Conservation (phyloP, 257 asterid genomes). For the Ilex asprella region DNA sequence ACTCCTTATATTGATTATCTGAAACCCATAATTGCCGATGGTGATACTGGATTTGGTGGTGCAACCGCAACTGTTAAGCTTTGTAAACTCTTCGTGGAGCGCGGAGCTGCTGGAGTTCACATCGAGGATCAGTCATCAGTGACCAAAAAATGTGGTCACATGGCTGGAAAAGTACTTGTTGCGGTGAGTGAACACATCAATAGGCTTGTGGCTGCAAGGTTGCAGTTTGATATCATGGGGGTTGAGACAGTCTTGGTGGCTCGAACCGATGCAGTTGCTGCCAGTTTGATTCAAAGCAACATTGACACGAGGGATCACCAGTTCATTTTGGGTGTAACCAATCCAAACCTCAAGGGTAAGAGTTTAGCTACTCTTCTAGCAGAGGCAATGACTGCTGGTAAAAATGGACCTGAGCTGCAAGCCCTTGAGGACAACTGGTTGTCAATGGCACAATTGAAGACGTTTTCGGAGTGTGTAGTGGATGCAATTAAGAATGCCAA, state of each 20-base stretch:
- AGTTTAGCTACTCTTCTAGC: conserved; percentile 54
- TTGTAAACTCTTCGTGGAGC: conserved; percentile 89
- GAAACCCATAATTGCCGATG: conserved; percentile 92
- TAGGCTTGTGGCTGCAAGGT: conserved; percentile 85
- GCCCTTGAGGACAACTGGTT: conserved; percentile 82
- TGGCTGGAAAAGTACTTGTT: conserved; percentile 97
- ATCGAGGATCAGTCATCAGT: conserved; percentile 95
- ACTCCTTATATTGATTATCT: conserved; percentile 74
- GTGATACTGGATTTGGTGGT: conserved; percentile 97
- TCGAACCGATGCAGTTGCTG: conserved; percentile 85
- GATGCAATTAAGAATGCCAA: conserved; percentile 59
- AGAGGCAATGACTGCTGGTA: conserved; percentile 81
- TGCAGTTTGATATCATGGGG: conserved; percentile 94
- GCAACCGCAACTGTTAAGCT: conserved; percentile 95
- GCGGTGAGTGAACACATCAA: conserved; percentile 81
- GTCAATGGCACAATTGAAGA: conserved; percentile 58
- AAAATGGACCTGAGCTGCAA: conserved; percentile 75
- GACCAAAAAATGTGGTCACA: conserved; percentile 92
- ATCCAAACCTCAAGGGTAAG: conserved; percentile 62
- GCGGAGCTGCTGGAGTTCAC: conserved; percentile 98
- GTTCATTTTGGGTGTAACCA: conserved; percentile 71
- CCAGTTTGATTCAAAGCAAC: conserved; percentile 80
- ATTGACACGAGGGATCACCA: conserved; percentile 89
- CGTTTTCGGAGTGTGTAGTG: conserved; percentile 65
- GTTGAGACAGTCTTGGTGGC: conserved; percentile 91